phyloP scores from a whole-genome alignment of 2,329 filamentous ascomycete species.

The Aspergillus thermomutatus region DNA sequence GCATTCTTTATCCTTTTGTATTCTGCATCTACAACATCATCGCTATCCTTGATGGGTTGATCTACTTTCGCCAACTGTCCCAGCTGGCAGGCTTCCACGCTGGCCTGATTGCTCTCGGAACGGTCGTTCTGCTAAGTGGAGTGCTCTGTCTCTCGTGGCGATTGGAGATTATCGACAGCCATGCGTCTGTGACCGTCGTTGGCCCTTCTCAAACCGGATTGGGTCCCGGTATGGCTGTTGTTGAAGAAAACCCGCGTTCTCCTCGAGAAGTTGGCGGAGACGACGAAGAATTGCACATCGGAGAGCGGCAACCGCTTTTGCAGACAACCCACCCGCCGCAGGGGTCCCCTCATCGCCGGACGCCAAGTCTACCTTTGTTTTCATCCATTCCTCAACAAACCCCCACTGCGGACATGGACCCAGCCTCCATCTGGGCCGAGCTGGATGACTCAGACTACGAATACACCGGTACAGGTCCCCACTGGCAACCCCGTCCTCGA shows the following conservation, averaged over 20 bases:
- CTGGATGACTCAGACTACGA: constrained; percentile 67
- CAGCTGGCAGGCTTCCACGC: constrained; percentile 73
- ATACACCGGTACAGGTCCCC: constrained; percentile 9
- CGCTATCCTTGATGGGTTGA: constrained; percentile 92
- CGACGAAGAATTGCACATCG: constrained; percentile 40
- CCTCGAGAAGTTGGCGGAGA: constrained; percentile 22
- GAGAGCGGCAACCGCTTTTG: constrained; percentile 40
- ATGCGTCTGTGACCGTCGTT: constrained; percentile 33
- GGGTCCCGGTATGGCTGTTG: constrained; percentile 75
- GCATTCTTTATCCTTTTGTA: constrained; percentile 90
- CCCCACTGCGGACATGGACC: constrained; percentile 59
- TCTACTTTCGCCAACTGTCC: constrained; percentile 90
- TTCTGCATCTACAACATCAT: constrained; percentile 99
- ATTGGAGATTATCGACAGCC: constrained; percentile 62
- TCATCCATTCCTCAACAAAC: constrained; percentile 41
- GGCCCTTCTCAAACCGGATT: constrained; percentile 65
- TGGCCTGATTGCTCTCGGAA: constrained; percentile 72
- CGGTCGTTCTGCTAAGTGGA: constrained; percentile 77
- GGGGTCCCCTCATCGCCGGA: constrained; percentile 28
- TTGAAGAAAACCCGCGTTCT: constrained; percentile 53
- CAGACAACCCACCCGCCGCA: constrained; percentile 22
- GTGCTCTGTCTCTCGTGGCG: constrained; percentile 93
- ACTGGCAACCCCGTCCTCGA: constrained; percentile 17
- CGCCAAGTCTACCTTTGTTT: constrained; percentile 31
- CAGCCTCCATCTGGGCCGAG: constrained; percentile 82